Conservation (phyloP, 2,329 filamentous ascomycete species). For the Talaromyces albobiverticillius region DNA sequence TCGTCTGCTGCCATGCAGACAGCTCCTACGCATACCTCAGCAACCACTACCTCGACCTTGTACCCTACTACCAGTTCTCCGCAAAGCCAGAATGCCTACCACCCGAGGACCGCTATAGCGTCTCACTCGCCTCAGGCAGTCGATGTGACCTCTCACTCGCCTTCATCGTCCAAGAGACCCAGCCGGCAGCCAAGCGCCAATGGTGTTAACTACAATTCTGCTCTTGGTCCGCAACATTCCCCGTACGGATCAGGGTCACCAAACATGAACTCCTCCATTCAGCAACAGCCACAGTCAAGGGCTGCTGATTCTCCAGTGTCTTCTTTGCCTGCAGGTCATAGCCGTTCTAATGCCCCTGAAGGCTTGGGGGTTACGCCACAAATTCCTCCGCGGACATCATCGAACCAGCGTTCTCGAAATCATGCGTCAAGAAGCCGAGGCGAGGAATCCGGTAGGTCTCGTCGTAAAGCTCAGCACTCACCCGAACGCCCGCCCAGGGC, state of each 20-base stretch:
- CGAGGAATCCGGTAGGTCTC: constrained; percentile 40
- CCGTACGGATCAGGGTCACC: constrained; percentile 32
- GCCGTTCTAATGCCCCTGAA: constrained; percentile 39
- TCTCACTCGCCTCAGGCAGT: constrained; percentile 46
- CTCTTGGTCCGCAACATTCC: constrained; percentile 28
- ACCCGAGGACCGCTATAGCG: constrained; percentile 41
- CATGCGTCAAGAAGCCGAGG: constrained; percentile 33
- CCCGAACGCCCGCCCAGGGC: constrained; percentile 46
- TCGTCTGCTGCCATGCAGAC: constrained; percentile 64
- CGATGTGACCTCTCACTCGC: too few species aligned
- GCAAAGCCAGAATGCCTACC: constrained; percentile 17
- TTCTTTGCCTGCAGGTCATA: constrained; percentile 29
- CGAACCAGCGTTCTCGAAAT: constrained; percentile 56
- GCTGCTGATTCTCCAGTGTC: constrained; percentile 43
- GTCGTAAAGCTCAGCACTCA: constrained; percentile 46
- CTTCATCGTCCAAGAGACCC: constrained; percentile 19
- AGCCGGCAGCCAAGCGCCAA: constrained; percentile 18
- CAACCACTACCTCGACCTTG: constrained; percentile 36
- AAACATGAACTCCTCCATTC: constrained; percentile 45
- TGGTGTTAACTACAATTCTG: constrained; percentile 16
- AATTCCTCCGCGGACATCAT: constrained; percentile 78
- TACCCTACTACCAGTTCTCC: constrained; percentile 12
- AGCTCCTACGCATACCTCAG: constrained; percentile 53
- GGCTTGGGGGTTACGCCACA: constrained; percentile 61
- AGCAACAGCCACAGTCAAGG: constrained; percentile 41